A percentile compares a stretch with the other conserved stretches of the same genome.
These are phyloP conservation scores for Aspergillus glaucus DNA, from an alignment of 2,329 filamentous ascomycete species.

Conservation along the genomic window DNA sequence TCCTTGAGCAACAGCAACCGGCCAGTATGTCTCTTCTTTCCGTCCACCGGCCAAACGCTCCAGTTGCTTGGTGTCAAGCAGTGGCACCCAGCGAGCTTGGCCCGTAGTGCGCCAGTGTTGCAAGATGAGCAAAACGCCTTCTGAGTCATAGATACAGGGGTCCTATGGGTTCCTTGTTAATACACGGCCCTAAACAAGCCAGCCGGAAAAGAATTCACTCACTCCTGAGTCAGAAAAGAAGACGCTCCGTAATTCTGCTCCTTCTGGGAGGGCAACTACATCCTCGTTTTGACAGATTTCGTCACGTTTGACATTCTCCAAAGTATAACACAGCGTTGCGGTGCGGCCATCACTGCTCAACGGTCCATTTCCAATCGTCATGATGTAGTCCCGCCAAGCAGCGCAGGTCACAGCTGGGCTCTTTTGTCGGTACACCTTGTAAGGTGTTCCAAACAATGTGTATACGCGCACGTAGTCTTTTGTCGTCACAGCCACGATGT, in stretches of 20 bases:
- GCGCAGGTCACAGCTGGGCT: slow-evolving; percentile 89
- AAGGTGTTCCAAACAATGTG: slow-evolving; percentile 84
- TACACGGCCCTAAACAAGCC: not conserved
- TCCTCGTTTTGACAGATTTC: slow-evolving; percentile 95
- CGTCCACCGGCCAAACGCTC: slow-evolving; percentile 75
- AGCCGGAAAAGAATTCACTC: slow-evolving; percentile 27
- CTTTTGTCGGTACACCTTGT: slow-evolving; percentile 86
- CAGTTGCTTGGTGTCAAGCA: slow-evolving; percentile 82
- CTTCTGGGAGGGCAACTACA: slow-evolving; percentile 73
- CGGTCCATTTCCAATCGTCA: slow-evolving; percentile 90
- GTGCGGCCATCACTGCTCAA: slow-evolving; percentile 66
- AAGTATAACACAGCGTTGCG: slow-evolving; percentile 76
- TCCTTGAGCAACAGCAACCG: slow-evolving; percentile 82
- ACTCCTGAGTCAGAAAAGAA: slow-evolving; percentile 92
- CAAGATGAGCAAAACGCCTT: slow-evolving; percentile 78
- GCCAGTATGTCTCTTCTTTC: slow-evolving; percentile 89
- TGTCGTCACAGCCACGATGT: slow-evolving; percentile 81
- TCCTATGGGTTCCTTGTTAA: slow-evolving; percentile 49
- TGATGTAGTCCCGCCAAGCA: slow-evolving; percentile 91
- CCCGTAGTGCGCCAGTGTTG: slow-evolving; percentile 84
- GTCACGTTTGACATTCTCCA: slow-evolving; percentile 89
- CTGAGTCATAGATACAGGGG: slow-evolving; percentile 92
- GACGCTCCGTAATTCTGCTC: slow-evolving; percentile 67
- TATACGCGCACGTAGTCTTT: slow-evolving; percentile 87
- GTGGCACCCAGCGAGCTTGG: slow-evolving; percentile 82